These are phyloP conservation scores for Colletotrichum tanaceti DNA, from an alignment of 2,329 filamentous ascomycete species.

Conservation along the genomic window DNA sequence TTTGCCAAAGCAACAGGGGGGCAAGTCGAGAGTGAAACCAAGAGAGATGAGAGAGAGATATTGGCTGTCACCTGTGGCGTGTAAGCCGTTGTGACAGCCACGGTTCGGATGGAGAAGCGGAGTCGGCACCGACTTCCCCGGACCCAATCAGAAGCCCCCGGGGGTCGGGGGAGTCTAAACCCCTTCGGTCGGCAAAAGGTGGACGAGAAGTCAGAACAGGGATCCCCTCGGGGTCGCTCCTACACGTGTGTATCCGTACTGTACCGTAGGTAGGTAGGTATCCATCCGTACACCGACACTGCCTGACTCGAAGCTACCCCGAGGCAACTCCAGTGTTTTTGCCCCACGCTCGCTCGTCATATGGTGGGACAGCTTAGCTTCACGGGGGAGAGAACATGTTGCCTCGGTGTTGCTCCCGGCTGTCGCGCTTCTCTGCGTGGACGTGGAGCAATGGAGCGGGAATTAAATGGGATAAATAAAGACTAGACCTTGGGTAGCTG, in stretches of 20 bases:
- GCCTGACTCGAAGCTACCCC: slow-evolving; percentile 40
- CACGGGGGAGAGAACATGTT: slow-evolving; percentile 31
- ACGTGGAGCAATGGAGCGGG: slow-evolving; percentile 30
- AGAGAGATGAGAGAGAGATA: no score
- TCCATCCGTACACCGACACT: slow-evolving; percentile 24
- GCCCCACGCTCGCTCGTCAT: slow-evolving; percentile 37
- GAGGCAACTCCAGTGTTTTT: slow-evolving; percentile 12
- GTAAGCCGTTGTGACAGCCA: slow-evolving; percentile 22
- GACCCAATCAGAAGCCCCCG: slow-evolving; percentile 10
- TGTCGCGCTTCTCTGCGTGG: slow-evolving; percentile 6
- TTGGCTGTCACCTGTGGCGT: neutral
- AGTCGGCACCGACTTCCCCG: slow-evolving; percentile 38
- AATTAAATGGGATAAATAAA: slow-evolving; percentile 40
- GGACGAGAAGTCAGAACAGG: slow-evolving; percentile 14
- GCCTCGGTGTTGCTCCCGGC: slow-evolving; percentile 25
- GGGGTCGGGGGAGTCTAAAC: slow-evolving; percentile 22
- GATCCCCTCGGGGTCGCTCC: slow-evolving; percentile 26
- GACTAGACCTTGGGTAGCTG: slow-evolving; percentile 3
- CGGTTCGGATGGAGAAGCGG: slow-evolving; percentile 9
- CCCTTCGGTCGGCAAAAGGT: slow-evolving; percentile 1
- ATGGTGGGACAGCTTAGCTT: slow-evolving; percentile 31
- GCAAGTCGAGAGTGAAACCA: slow-evolving; percentile 1
- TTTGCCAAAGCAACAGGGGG: neutral
- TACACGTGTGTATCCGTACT: no score
- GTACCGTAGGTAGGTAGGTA: no score